Evolutionary conservation across 805 yeast species (phyloP), one percentile per base, ranked within the genome.

Genomic region (Candida taoyuanica): DNA sequence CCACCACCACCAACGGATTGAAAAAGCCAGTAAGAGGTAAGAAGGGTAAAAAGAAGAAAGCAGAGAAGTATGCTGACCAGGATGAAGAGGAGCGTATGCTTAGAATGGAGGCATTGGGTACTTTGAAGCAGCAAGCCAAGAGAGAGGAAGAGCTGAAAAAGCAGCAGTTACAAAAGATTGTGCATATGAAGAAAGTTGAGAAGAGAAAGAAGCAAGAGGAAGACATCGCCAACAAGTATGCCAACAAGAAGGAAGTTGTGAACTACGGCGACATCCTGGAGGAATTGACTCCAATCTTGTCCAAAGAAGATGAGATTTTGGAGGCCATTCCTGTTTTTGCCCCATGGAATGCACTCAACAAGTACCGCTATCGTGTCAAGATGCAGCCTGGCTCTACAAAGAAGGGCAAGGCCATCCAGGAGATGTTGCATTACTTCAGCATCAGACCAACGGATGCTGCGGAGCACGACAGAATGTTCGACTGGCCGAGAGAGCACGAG

Each of bases 301-400:
- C 49, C 13, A 40, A 48, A 13, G 69, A 65, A 2, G 95, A 85
- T 53, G 63, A 53, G 3, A 64, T 85, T 9, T 52, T 68, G 9
- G 85, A 78, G 40, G 77, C 84, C 6, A 73, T 91, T 11, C 94
- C 96, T 1, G 78, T 86, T 15, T 91, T 88, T 69, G 97, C 93
- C 0, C 98, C 98, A 3, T 93, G 96, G 96, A 62, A 74, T 11
- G 72, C 97, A 0, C 59, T 93, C 46, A 71, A 67, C 42, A 83
- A 83, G 56, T 76, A 71, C 59, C 80, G 84, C 53, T 88, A 85
- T 62, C 87, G 87, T 57, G 81, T 85, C 25, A 91, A 91, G 58
- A 62, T 91, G 21, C 85, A 79, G 48, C 89, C 95, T 1, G 81
- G 81, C 1, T 67, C 73, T 20, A 78, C 80, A 19, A 93, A 93